Evolutionary conservation across 148 eudicot genomes (phyloP), one percentile per base, ranked within the genome.

Genomic region (Rheum nobile): DNA sequence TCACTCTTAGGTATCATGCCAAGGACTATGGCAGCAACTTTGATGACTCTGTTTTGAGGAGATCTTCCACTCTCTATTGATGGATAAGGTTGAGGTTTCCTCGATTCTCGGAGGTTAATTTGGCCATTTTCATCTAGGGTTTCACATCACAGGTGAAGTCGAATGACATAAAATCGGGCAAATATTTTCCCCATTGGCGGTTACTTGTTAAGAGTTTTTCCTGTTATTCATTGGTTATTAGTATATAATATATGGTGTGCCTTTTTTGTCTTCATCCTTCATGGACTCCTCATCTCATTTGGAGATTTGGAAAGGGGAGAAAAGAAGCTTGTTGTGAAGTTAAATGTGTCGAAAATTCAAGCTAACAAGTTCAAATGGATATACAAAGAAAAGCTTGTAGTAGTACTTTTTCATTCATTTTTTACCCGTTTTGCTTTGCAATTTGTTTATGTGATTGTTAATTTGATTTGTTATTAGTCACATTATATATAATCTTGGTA

Each of bases 1-100:
- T 87, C 43, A 92, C 89, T 29, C 82, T 82, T 76, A 84, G 83
- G 78, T 84, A 84, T 44, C 44, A 82, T 73, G 61, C 83, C 67
- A 41, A 35, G 72, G 17, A 63, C 43, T 73, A 73, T 37, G 69
- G 72, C 50, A 10, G 54, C 59, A 74, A 79, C 8, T 69, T 74
- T 28, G 81, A 79, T 39, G 71, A 70, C 32, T 35, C 72, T 68
- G 41, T 68, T 39, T 22, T 68, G 44, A 39, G 43, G 43, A 68
- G 72, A 68, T 68, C 72, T 68, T 44, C 72, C 28, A 68, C 72
- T 8, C 24, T 68, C 28, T 44, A 68, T 68, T 68, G 28, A 68
- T 32, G 11, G 5, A 35, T 8, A 22, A 8, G 67, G 12, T 12
- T 31, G n/a, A 8, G 41, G 6, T 67, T 2, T 44, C 16, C 48